These are phyloP conservation scores for Tolypocladium cylindrosporum DNA, from an alignment of 2,329 filamentous ascomycete genomes.

Conservation along the genomic window DNA sequence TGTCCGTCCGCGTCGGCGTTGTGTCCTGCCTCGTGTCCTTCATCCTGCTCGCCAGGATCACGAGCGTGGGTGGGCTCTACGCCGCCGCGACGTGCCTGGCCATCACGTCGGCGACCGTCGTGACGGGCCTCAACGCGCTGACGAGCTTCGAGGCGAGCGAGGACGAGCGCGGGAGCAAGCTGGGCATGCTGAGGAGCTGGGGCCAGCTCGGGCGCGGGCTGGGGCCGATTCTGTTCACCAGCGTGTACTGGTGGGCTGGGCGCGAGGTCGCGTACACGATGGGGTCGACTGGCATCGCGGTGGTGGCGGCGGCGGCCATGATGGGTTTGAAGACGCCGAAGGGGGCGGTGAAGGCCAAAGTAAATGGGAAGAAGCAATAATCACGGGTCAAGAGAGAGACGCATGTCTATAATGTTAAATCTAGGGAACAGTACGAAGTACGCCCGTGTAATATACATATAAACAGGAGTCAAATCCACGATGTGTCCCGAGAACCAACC, in stretches of 20 bases:
- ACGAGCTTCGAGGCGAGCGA: slow-evolving; percentile 81
- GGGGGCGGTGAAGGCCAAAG: slow-evolving; percentile 7
- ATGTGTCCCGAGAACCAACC: not conserved
- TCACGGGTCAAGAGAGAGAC: not conserved
- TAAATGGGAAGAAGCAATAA: slow-evolving; percentile 6
- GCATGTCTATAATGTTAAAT: not conserved
- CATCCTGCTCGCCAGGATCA: slow-evolving; percentile 62
- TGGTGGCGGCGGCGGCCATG: slow-evolving; percentile 63
- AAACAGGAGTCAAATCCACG: too few relatives aligned
- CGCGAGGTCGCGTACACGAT: slow-evolving; percentile 74
- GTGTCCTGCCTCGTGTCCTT: slow-evolving; percentile 71
- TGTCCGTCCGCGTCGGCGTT: slow-evolving; percentile 72
- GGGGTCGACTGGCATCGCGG: slow-evolving; percentile 71
- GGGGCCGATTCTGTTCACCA: slow-evolving; percentile 84
- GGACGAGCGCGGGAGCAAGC: slow-evolving; percentile 72
- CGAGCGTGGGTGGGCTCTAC: slow-evolving; percentile 63
- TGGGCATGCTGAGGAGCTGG: slow-evolving; percentile 71
- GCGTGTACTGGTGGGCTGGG: slow-evolving; percentile 97
- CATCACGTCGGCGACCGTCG: slow-evolving; percentile 86
- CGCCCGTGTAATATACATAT: too few relatives aligned
- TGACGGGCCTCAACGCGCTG: slow-evolving; percentile 84
- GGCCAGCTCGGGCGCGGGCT: slow-evolving; percentile 83
- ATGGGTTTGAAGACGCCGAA: slow-evolving; percentile 57
- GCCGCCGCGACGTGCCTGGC: slow-evolving; percentile 74
- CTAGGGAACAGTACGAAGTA: not conserved